Evolutionary conservation across 805 yeast genomes (phyloP), one percentile per base, ranked within the genome.

Genomic region (Teunomyces kruisii): DNA sequence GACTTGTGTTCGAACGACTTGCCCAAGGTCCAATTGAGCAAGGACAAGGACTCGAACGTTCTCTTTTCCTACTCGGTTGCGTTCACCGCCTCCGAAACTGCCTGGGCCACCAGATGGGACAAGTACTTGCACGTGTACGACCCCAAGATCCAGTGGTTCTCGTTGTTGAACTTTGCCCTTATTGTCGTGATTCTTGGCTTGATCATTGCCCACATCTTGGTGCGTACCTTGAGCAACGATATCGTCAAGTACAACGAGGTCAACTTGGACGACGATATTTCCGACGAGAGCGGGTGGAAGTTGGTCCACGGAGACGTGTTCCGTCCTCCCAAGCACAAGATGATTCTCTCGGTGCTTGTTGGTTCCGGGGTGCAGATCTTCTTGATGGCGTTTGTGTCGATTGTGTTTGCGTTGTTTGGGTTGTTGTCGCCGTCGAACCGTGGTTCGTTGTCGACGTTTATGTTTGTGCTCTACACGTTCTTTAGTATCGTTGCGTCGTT

Each of bases 41-140:
- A 76, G 40, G 76, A 75, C 15, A 61, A 60, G 10, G 81, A 76
- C 29, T 76, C 83, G 5, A 61, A 64, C 1, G 96, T 92, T n/a
- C 61, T 74, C 14, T 94, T 81, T 70, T 80, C 96, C n/a, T 94
- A 94, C 67, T 83, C 94, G 2, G 94, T 92, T 14, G 69, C 62
- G 29, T 94, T 92, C 75, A 63, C 68, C 15, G 78, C 78, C 44
- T 84, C 92, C 7, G 74, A 72, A 5, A 87, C 94, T 2, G 80
- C 83, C 3, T 94, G 98, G 98, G 98, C 97, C 28, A 92, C 98
- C 2, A 83, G 99, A 70, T 94, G 99, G 99, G 99, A 94, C 66
- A 88, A 89, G 66, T 94, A 94, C 63, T 74, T 94, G 58, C 95
- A 88, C 56, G 94, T 87, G 17, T 86, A 84, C 62, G 96, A 88